Conservation (phyloP, 1,139 yeast genomes). For the Petasospora fabianii region DNA sequence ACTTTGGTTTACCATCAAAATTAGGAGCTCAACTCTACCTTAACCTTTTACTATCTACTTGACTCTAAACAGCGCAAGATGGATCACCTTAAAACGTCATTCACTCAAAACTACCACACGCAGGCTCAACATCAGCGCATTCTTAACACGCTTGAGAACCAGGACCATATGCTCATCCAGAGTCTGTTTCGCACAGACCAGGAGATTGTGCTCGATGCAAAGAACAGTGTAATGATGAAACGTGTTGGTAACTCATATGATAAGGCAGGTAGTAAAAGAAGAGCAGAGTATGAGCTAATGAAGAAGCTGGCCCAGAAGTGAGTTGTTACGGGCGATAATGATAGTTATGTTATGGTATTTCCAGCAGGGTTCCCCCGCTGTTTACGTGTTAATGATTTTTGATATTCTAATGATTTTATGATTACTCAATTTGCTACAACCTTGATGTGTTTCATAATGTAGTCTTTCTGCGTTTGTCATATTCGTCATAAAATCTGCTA, state of each 20-base stretch:
- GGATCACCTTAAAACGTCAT: neutral
- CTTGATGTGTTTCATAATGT: too few species aligned
- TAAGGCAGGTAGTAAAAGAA: constrained; percentile 4
- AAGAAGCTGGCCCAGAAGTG: constrained; percentile 9
- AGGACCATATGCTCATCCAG: constrained; percentile 16
- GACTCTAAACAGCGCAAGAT: too few species aligned
- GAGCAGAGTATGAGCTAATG: constrained; percentile 9
- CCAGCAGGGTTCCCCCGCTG: too few species aligned
- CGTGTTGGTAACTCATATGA: constrained; percentile 6
- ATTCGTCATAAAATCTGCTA: neutral
- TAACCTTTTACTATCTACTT: too few species aligned
- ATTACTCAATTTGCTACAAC: too few species aligned
- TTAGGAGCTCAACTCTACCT: too few species aligned
- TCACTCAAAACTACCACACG: constrained; percentile 2
- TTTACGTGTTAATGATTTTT: too few species aligned
- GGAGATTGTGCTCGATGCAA: constrained; percentile 2
- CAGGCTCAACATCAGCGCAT: constrained; percentile 6
- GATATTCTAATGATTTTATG: too few species aligned
- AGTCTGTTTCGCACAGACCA: constrained; percentile 8
- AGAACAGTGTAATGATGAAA: constrained; percentile 2
- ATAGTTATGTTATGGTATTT: too few species aligned
- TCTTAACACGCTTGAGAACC: constrained; percentile 15
- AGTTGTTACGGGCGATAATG: neutral
- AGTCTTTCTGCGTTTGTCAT: neutral
- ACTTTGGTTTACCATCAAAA: too few species aligned